Evolutionary conservation across 2,329 filamentous ascomycete genomes (phyloP).

Genomic region (Seiridium unicorne): DNA sequence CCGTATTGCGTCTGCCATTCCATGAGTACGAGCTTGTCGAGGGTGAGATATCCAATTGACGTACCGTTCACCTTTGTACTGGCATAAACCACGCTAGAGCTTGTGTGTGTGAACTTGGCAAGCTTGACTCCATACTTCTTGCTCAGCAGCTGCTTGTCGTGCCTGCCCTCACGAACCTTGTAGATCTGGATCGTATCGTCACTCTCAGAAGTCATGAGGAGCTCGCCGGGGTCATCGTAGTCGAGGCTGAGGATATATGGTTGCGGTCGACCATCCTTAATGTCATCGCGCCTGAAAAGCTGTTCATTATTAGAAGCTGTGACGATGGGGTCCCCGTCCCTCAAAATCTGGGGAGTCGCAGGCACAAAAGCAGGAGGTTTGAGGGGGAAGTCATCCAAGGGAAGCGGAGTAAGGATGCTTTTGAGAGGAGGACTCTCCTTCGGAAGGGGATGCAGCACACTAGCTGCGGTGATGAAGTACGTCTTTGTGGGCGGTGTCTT

Average conservation of each 20-base stretch:
- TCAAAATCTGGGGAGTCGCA: background rate
- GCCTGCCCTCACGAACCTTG: constrained; percentile 85
- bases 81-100: constrained; percentile 88
- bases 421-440: background rate
- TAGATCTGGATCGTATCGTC: constrained; percentile 96
- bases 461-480: constrained; percentile 4
- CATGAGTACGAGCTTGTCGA: background rate
- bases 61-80: constrained; percentile 90
- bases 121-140: constrained; percentile 97
- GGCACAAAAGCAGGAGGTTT: background rate
- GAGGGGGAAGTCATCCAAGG: background rate
- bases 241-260: constrained; percentile 84
- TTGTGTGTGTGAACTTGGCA: constrained; percentile 90
- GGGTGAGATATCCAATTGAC: constrained; percentile 12
- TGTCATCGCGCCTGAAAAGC: constrained; percentile 60
- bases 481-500: constrained; percentile 4
- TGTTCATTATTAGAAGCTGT: constrained; percentile 23
- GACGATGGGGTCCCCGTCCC: background rate
- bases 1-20: constrained; percentile 67
- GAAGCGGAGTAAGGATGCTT: background rate
- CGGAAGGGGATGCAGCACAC: background rate
- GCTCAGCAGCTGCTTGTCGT: constrained; percentile 84
- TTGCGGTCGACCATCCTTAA: constrained; percentile 49
- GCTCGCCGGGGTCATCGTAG: constrained; percentile 93
- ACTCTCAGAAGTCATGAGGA: constrained; percentile 85